Evolutionary conservation across 441 rosid genomes (phyloP).

Genomic region (Croton setiger): DNA sequence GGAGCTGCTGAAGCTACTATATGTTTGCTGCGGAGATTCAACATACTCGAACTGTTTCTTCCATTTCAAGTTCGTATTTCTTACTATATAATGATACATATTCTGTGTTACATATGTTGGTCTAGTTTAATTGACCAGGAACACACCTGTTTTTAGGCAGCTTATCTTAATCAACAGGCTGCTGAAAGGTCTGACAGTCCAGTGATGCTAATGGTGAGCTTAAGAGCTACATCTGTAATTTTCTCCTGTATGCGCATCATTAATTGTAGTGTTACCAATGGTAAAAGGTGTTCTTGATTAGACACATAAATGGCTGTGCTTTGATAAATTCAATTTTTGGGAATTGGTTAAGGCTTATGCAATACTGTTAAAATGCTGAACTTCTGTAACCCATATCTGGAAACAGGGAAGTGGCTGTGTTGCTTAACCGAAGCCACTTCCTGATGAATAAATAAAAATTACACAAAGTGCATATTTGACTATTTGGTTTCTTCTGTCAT

Average conservation of each 20-base stretch:
- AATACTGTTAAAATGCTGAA: not conserved
- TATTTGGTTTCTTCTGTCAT: not conserved
- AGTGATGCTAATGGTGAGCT: conserved; percentile 72
- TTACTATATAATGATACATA: not conserved
- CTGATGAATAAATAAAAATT: conserved; percentile 2
- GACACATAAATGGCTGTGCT: not conserved
- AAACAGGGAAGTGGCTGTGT: not conserved
- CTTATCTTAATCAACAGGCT: conserved; percentile 57
- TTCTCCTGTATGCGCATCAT: not conserved
- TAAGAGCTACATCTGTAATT: conserved; percentile 13
- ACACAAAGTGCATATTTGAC: not conserved
- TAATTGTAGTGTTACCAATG: conserved; percentile 2
- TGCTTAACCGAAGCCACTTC: conserved; percentile 7
- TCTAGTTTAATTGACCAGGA: conserved; percentile 22
- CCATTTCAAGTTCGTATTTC: conserved; percentile 70
- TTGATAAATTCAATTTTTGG: not conserved
- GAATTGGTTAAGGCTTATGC: not conserved
- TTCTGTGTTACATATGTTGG: not conserved
- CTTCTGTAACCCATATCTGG: not conserved
- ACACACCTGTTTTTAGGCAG: conserved; percentile 53
- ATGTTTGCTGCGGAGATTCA: conserved; percentile 70
- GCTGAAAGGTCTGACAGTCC: conserved; percentile 36
- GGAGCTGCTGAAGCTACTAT: conserved; percentile 90
- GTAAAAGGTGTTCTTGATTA: conserved; percentile 6
- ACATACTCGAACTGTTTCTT: conserved; percentile 66